phyloP scores from a whole-genome alignment of 805 yeast species.

The Metschnikowia baotianmanensis region DNA sequence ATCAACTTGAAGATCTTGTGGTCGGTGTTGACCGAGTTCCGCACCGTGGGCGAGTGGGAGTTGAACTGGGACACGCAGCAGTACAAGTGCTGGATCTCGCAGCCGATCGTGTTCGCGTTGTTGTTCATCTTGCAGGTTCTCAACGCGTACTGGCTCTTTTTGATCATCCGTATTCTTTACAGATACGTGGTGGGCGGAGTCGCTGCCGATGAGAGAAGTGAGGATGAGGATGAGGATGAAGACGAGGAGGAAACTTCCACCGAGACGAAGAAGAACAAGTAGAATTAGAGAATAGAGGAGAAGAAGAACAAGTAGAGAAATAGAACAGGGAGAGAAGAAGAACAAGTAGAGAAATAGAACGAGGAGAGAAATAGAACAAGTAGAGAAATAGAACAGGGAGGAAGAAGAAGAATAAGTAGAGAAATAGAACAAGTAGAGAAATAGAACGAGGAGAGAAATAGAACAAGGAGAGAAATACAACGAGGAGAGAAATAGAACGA shows the following conservation, averaged over 20 bases:
- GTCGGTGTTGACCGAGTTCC: conserved; percentile 84
- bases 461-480: no score
- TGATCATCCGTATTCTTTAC: conserved; percentile 74
- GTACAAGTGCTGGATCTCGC: conserved; percentile 95
- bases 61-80: conserved; percentile 88
- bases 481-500: no score
- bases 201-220: conserved; percentile 81
- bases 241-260: conserved; percentile 19
- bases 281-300: no score
- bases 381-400: no score
- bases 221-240: conserved; percentile 65
- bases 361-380: no score
- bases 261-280: conserved; percentile 4
- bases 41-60: conserved; percentile 76
- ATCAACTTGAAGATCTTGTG: conserved; percentile 76
- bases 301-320: no score
- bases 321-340: no score
- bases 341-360: no score
- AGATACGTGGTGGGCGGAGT: conserved; percentile 61
- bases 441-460: no score
- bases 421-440: no score
- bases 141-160: conserved; percentile 82
- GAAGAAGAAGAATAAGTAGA: no score
- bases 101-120: conserved; percentile 79
- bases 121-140: conserved; percentile 80